A percentile compares a stretch with the other conserved stretches of the same genome.
Evolutionary conservation across 306 rosid species (phyloP).

Genomic region (Heteromeles arbutifolia): DNA sequence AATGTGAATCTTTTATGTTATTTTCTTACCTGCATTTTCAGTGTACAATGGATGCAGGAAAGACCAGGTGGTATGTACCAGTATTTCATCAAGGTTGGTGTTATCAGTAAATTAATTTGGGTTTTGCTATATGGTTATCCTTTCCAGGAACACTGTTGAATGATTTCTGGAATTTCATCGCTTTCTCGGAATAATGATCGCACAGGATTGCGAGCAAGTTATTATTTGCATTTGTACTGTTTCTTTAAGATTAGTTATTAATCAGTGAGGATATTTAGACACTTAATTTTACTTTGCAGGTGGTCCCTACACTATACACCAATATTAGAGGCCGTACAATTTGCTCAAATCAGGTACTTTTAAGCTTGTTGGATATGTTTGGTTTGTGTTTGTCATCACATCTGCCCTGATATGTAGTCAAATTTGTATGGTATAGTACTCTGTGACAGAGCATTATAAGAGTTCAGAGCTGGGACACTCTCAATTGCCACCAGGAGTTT

Average conservation of each 20-base stretch:
- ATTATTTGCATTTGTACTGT: not conserved
- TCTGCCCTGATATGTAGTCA: conserved; percentile 17
- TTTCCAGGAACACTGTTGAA: not conserved
- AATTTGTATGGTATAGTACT: conserved; percentile 56
- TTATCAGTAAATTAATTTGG: not conserved
- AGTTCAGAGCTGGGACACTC: conserved; percentile 43
- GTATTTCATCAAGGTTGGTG: conserved; percentile 85
- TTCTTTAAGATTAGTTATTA: not conserved
- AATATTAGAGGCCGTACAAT: conserved; percentile 53
- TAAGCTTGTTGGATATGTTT: conserved; percentile 12
- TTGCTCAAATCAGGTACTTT: conserved; percentile 77
- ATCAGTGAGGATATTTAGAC: conserved; percentile 1
- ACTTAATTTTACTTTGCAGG: conserved; percentile 39
- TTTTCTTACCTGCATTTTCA: conserved; percentile 28
- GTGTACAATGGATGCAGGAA: conserved; percentile 70
- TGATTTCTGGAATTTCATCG: not conserved
- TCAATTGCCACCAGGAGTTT: conserved; percentile 60
- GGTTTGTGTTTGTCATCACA: not conserved
- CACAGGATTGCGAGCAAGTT: too few relatives aligned
- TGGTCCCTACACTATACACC: conserved; percentile 78
- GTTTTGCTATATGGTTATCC: not conserved
- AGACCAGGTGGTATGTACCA: conserved; percentile 58
- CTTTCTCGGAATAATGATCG: not conserved
- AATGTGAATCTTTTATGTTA: not conserved
- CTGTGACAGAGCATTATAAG: conserved; percentile 90